Evolutionary conservation across 306 rosid genomes (phyloP).

Genomic region (Medicago ruthenica): DNA sequence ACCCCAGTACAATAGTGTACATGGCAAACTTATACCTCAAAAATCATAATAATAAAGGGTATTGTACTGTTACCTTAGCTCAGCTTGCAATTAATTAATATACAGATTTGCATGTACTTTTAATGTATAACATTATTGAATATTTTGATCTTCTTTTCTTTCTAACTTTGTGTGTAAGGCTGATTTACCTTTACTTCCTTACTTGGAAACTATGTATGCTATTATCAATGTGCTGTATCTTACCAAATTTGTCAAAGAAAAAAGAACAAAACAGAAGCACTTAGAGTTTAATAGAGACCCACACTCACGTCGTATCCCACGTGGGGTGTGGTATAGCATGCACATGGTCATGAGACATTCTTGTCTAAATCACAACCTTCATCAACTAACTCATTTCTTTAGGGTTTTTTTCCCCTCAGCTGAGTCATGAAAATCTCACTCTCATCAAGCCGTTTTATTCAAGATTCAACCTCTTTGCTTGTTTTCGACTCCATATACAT

Average conservation of each 20-base stretch:
- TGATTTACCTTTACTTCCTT: slow-evolving; percentile 54
- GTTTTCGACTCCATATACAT: slow-evolving; percentile 17
- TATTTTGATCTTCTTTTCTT: slow-evolving; percentile 3
- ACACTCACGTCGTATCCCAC: slow-evolving; percentile 74
- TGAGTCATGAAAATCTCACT: slow-evolving; percentile 30
- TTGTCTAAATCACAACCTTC: slow-evolving; percentile 60
- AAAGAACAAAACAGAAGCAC: slow-evolving; percentile 48
- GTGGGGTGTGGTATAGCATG: slow-evolving; percentile 64
- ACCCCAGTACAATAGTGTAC: slow-evolving; percentile 41
- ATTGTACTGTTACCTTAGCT: slow-evolving; percentile 20
- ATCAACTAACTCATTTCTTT: slow-evolving; percentile 18
- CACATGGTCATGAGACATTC: slow-evolving; percentile 78
- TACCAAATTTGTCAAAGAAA: slow-evolving; percentile 53
- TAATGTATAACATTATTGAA: slow-evolving; percentile 18
- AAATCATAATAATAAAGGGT: neutral
- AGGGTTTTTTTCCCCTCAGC: slow-evolving; percentile 21
- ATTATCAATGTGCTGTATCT: slow-evolving; percentile 47
- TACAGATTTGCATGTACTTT: slow-evolving; percentile 38
- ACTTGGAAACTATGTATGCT: slow-evolving; percentile 49
- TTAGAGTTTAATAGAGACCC: slow-evolving; percentile 61
- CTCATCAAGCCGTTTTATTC: slow-evolving; percentile 35
- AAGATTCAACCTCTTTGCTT: slow-evolving; percentile 45
- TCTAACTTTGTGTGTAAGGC: slow-evolving; percentile 44
- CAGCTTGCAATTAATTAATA: slow-evolving; percentile 27
- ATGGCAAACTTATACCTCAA: slow-evolving; percentile 36